phyloP scores from a whole-genome alignment of 805 yeast species.

The Isabelozyma pseudorhagii region DNA sequence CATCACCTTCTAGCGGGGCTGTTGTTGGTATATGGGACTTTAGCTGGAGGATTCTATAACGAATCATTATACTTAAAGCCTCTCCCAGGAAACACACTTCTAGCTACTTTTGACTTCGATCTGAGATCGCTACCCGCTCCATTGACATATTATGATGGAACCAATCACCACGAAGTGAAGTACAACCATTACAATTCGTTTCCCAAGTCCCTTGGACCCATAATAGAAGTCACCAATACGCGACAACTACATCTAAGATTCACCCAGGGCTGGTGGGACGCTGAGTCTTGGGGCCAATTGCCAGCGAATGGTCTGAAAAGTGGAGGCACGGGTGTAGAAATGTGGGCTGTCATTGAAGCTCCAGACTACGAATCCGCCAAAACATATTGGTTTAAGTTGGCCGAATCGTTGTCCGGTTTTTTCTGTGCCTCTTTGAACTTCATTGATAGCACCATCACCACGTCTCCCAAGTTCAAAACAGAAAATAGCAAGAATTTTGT shows the following conservation, averaged over 20 bases:
- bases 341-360: slow-evolving; percentile 85
- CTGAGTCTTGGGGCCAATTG: slow-evolving; percentile 79
- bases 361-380: slow-evolving; percentile 50
- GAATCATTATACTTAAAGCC: slow-evolving; percentile 68
- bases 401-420: slow-evolving; percentile 79
- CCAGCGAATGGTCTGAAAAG: slow-evolving; percentile 68
- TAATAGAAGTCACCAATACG: slow-evolving; percentile 62
- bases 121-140: slow-evolving; percentile 49
- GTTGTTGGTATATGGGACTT: neutral
- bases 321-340: slow-evolving; percentile 95
- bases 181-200: slow-evolving; percentile 60
- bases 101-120: slow-evolving; percentile 70
- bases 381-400: slow-evolving; percentile 64
- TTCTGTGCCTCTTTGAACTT: slow-evolving; percentile 95
- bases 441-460: slow-evolving; percentile 75
- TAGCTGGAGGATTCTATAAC: slow-evolving; percentile 33
- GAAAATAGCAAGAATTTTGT: slow-evolving; percentile 28
- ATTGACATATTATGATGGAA: slow-evolving; percentile 14
- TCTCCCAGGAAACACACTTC: slow-evolving; percentile 64
- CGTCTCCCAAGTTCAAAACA: slow-evolving; percentile 51
- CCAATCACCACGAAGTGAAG: slow-evolving; percentile 6
- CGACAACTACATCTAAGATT: slow-evolving; percentile 81
- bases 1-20: neutral
- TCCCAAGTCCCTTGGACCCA: slow-evolving; percentile 79
- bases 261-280: slow-evolving; percentile 94